Evolutionary conservation across 345 rosid species (phyloP), one percentile per base, ranked within the genome.

Genomic region (Psidium guajava): DNA sequence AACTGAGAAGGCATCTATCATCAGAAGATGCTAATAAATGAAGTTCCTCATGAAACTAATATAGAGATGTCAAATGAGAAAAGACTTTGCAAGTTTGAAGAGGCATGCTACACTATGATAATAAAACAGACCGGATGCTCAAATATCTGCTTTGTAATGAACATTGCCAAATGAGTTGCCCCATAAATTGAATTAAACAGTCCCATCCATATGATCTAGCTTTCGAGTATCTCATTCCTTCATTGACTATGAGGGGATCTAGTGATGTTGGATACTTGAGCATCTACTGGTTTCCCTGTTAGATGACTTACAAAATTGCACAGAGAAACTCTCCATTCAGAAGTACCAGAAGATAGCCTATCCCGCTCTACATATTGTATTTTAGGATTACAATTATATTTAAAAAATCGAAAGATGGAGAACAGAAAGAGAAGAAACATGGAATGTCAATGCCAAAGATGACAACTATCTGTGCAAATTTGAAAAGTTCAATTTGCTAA

Each of bases 41-140:
- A 69, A 69, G 24, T 87, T 90, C 0, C 90, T 86, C 12, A 94
- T 94, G 83, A 91, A 85, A 49, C 95, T 92, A 54, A 92, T 85
- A 89, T 88, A 91, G 61, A 92, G 94, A 58, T 91, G 77, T 32
- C 47, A 2, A 69, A 69, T 36, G 47, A 36, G 24, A 69, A 69
- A 18, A 42, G 36, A 69, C 91, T 93, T 90, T 3, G 90, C 82
- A n/a, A 94, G 91, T 90, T 51, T 90, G 90, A 3, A 94, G 27
- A 47, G 32, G 64, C 49, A 27, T 21, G 81, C 56, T 20, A 55
- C 80, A 36, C 25, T 36, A 11, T 69, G 80, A 47, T 69, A 20
- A 69, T 2, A 69, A 69, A 69, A 36, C 47, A 36, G 47, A 69
- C 47, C 36, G 18, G 80, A 69, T 36, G 25, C 80, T 69, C 47